Evolutionary conservation across 805 yeast genomes (phyloP).

Genomic region (Wickerhamomyces sydowiorum): DNA sequence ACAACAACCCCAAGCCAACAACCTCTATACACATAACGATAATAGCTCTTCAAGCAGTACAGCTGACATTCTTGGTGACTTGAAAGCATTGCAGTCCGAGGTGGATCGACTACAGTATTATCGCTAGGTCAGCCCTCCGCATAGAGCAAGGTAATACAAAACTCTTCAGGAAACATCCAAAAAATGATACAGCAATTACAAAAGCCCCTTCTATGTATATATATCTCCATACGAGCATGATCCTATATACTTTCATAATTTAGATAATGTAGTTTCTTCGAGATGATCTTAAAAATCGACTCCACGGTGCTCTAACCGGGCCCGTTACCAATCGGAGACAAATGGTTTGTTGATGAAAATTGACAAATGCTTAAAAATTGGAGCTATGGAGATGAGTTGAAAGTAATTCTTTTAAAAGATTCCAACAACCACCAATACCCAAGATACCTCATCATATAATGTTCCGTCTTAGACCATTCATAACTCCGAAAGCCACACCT

Average conservation of each 20-base stretch:
- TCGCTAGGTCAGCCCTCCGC: too few species aligned
- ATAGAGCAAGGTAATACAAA: too few species aligned
- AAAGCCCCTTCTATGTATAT: too few species aligned
- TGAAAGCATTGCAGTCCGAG: constrained; percentile 63
- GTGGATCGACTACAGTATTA: constrained; percentile 45
- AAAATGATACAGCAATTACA: too few species aligned
- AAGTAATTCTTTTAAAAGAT: too few species aligned
- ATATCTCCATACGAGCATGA: too few species aligned
- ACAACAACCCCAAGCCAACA: constrained; percentile 16
- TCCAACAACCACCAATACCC: too few species aligned
- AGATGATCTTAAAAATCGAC: neutral
- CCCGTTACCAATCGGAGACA: neutral
- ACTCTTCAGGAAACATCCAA: too few species aligned
- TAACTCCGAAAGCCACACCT: neutral
- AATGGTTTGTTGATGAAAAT: neutral
- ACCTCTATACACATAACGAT: constrained; percentile 16
- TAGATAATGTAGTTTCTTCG: too few species aligned
- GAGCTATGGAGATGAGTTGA: too few species aligned
- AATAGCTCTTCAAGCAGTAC: constrained; percentile 11
- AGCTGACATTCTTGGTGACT: constrained; percentile 54
- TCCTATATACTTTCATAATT: too few species aligned
- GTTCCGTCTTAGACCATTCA: neutral
- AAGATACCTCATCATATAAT: neutral
- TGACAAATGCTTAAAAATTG: neutral
- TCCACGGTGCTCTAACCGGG: neutral